These are phyloP conservation scores for Neophaeococcomyces aloes DNA, from an alignment of 2,329 filamentous ascomycete genomes.

Conservation along the genomic window DNA sequence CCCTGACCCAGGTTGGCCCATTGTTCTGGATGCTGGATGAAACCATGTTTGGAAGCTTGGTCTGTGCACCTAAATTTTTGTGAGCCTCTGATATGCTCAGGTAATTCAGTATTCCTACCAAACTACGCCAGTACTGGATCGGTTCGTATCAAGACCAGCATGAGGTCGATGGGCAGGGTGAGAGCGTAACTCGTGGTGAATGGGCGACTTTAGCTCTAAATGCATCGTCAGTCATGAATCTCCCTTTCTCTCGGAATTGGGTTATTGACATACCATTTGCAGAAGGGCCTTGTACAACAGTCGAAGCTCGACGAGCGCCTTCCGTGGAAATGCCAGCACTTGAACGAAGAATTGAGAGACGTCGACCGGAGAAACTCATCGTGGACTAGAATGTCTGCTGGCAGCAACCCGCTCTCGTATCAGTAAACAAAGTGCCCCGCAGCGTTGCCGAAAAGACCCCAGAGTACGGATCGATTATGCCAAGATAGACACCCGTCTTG, in stretches of 20 bases:
- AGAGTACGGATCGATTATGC: background rate
- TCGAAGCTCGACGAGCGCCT: conserved; percentile 30
- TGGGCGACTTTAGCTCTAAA: conserved; percentile 69
- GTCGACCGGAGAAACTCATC: conserved; percentile 39
- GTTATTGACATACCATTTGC: conserved; percentile 32
- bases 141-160: conserved; percentile 76
- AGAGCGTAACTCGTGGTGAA: conserved; percentile 79
- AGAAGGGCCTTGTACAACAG: conserved; percentile 33
- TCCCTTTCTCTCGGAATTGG: background rate
- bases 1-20: conserved; percentile 96
- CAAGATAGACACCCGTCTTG: background rate
- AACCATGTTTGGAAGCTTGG: conserved; percentile 79
- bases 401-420: background rate
- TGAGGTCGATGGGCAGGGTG: conserved; percentile 88
- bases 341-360: conserved; percentile 32
- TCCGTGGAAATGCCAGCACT: conserved; percentile 22
- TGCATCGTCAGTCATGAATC: conserved; percentile 11
- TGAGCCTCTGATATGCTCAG: background rate
- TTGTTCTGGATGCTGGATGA: conserved; percentile 63
- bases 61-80: conserved; percentile 28
- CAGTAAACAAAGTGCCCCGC: conserved; percentile 1
- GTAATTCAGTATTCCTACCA: conserved; percentile 62
- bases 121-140: conserved; percentile 85
- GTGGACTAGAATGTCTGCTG: conserved; percentile 9
- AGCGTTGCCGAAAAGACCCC: background rate